A percentile compares a stretch with the other conserved stretches of the same genome.
Evolutionary conservation across 2,329 filamentous ascomycete genomes (phyloP).

Genomic region (Daldinia eschscholtzii): DNA sequence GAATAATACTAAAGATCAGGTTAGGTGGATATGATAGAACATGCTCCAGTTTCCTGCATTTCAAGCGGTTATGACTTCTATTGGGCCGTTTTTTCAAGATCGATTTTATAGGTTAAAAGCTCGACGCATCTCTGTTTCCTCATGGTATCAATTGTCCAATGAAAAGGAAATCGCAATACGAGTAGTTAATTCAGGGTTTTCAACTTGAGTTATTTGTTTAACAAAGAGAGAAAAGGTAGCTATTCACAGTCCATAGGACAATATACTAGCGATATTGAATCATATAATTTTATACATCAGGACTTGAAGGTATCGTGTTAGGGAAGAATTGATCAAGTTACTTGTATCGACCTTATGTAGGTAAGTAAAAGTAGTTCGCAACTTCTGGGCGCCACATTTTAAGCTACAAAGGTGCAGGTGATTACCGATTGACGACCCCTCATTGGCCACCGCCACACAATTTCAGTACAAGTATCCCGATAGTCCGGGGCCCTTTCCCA

Average conservation of each 20-base stretch:
- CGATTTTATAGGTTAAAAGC: neutral
- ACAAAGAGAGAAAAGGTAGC: neutral
- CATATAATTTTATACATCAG: neutral
- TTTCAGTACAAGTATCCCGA: neutral
- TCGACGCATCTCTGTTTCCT: neutral
- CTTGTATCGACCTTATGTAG: neutral
- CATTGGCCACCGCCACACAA: conserved; percentile 39
- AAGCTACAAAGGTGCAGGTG: conserved; percentile 9
- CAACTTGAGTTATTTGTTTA: no score
- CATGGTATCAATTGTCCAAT: neutral
- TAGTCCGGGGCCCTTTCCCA: conserved; percentile 13
- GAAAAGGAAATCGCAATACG: neutral
- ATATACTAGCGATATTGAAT: no score
- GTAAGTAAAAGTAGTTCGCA: neutral
- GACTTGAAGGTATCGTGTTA: neutral
- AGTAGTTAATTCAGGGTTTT: no score
- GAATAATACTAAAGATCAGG: conserved; percentile 39
- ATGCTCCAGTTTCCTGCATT: neutral
- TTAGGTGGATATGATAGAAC: neutral
- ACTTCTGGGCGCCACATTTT: neutral
- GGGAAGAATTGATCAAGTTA: neutral
- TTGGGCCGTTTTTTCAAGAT: neutral
- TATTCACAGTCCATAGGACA: neutral
- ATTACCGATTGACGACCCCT: conserved; percentile 30
- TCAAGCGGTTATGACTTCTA: neutral